Conservation (phyloP, 1,284 basidiomycete species). For the Gomphus sp. region DNA sequence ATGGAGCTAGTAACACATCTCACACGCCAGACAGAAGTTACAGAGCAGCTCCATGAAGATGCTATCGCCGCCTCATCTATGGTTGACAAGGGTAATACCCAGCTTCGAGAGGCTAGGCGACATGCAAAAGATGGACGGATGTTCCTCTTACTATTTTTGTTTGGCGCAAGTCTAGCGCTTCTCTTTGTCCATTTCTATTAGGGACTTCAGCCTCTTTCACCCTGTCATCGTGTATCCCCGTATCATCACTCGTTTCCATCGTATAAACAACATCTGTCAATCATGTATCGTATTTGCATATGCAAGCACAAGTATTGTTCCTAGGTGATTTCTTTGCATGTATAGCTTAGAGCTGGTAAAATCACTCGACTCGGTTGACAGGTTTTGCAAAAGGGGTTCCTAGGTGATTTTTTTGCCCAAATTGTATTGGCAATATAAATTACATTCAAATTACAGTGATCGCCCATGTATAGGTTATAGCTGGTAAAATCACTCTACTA, state of each 20-base stretch:
- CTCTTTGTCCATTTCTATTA: slow-evolving; percentile 83
- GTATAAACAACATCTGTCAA: neutral
- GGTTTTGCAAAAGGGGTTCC: too few relatives aligned
- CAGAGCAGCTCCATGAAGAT: slow-evolving; percentile 84
- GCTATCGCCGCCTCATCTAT: slow-evolving; percentile 75
- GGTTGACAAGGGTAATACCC: slow-evolving; percentile 80
- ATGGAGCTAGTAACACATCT: slow-evolving; percentile 82
- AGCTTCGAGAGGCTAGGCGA: slow-evolving; percentile 75
- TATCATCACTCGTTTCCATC: neutral
- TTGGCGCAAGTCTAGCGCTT: slow-evolving; percentile 78
- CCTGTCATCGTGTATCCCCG: neutral
- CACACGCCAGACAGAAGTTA: slow-evolving; percentile 81
- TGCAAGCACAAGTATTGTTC: neutral
- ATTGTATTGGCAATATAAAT: too few relatives aligned
- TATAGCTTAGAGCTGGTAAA: too few relatives aligned
- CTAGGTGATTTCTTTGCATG: too few relatives aligned
- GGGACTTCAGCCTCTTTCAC: slow-evolving; percentile 12
- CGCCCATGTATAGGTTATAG: too few relatives aligned
- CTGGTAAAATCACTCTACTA: neutral
- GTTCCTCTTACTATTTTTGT: slow-evolving; percentile 78
- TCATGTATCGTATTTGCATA: neutral
- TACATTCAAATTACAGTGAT: too few relatives aligned
- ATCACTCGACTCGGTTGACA: too few relatives aligned
- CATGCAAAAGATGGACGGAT: slow-evolving; percentile 75
- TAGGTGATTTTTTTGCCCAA: too few relatives aligned